These are phyloP conservation scores for Aleurites moluccanus DNA, from an alignment of 441 rosid genomes.

Conservation along the genomic window DNA sequence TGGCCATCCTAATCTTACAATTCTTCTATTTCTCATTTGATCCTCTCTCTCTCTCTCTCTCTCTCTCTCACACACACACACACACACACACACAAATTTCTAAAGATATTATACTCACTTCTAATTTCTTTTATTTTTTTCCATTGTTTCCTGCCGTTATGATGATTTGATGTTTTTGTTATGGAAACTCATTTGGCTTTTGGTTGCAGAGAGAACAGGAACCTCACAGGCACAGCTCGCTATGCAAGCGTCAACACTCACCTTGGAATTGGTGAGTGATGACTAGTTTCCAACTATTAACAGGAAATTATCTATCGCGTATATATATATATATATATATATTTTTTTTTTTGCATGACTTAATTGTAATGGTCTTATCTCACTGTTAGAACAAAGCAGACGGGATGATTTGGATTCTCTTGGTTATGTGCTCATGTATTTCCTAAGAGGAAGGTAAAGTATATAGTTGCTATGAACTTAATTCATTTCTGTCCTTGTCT, in stretches of 20 bases:
- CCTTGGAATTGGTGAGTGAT: conserved; percentile 79
- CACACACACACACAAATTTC: too few relatives aligned
- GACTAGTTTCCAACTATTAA: conserved; percentile 22
- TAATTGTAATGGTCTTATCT: conserved; percentile 17
- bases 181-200: conserved; percentile 14
- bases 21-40: background rate
- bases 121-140: background rate
- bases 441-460: conserved; percentile 80
- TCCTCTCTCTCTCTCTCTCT: background rate
- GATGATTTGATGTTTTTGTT: background rate
- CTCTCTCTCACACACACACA: too few relatives aligned
- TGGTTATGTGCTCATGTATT: conserved; percentile 91
- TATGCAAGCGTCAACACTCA: conserved; percentile 97
- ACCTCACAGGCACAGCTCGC: conserved; percentile 92
- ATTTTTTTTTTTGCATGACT: too few relatives aligned
- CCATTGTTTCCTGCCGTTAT: background rate
- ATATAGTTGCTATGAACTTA: conserved; percentile 9
- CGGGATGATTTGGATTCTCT: conserved; percentile 95
- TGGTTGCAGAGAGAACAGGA: conserved; percentile 72
- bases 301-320: conserved; percentile 15
- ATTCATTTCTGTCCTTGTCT: conserved; percentile 11
- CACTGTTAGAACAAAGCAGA: conserved; percentile 78
- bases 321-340: too few relatives aligned
- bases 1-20: background rate
- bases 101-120: background rate